Evolutionary conservation across 1,284 basidiomycete species (phyloP).

Genomic region (Neonothopanus nambi): DNA sequence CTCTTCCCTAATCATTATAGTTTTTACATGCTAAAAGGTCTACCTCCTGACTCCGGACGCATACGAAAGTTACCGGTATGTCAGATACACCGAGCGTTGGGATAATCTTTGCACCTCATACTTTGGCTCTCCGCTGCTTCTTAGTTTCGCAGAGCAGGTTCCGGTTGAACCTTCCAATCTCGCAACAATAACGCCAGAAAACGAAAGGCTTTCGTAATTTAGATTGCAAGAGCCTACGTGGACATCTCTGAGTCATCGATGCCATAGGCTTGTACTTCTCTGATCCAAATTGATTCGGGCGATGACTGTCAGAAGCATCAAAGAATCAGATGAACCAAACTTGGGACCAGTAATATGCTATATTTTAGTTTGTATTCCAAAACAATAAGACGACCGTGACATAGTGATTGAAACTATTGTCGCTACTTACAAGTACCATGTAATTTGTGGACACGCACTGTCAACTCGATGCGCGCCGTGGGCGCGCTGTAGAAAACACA

Average conservation of each 20-base stretch:
- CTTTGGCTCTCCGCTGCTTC: constrained; percentile 11
- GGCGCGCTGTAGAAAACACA: no score
- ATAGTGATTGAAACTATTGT: no score
- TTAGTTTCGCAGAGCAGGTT: constrained; percentile 10
- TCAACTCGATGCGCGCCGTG: no score
- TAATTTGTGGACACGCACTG: no score
- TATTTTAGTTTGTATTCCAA: no score
- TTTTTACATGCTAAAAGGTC: neutral
- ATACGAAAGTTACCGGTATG: constrained; percentile 15
- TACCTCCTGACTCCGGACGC: constrained; percentile 4
- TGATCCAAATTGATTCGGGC: no score
- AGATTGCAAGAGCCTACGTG: constrained; percentile 23
- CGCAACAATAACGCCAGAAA: constrained; percentile 28
- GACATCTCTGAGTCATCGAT: constrained; percentile 20
- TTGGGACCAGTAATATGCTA: no score
- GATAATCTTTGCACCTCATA: constrained; percentile 16
- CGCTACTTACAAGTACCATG: no score
- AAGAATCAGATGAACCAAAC: no score
- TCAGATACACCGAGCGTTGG: constrained; percentile 14
- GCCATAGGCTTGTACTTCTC: constrained; percentile 27
- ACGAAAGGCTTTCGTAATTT: constrained; percentile 28
- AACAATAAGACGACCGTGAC: no score
- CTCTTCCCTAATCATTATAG: no score
- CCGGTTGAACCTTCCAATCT: constrained; percentile 26
- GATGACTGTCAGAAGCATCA: no score